Base-by-base conservation (phyloP, 495 filamentous ascomycete species). In the Umbilicaria muhlenbergii region DNA sequence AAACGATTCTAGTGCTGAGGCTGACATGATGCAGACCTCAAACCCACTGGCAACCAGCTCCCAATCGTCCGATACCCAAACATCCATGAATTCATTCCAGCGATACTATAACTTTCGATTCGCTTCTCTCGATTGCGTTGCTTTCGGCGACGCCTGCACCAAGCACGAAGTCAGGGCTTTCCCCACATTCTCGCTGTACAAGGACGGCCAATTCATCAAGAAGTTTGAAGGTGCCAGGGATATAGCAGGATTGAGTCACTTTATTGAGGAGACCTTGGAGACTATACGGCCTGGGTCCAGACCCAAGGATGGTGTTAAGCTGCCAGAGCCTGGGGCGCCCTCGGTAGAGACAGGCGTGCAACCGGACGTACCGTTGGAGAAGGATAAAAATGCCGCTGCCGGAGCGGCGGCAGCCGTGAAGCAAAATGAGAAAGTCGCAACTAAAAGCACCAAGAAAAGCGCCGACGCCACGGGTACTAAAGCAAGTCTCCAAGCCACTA, bases 31-130 rank as follows among this genome's bases (percentile, higher is more conserved):
- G 35, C 45, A 73, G 69, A 94, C 89, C 6, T 91, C 83, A n/a
- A 78, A 83, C 52, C 79, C 84, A 1, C 41, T 78, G 32, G 60
- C 65, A 15, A 57, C 66, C 8, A 61, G 64, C 15, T 50, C 56
- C 11, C 66, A 67, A 51, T 58, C 63, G 18, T 47, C 63, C 14
- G 66, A 67, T 28, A 57, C 62, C 3, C 54, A 71, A 36, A 52
- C 52, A n/a, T 71, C 71, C n/a, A 35, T 74, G 32, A 79, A 81
- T 51, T 70, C 71, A 1, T 82, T 82, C 51, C 70, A 71, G 10
- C 65, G 70, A 32, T 91, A 78, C 58, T 96, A 95, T 59, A 75
- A 93, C 60, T 88, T 96, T 62, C 77, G 84, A 51, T 95, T 96
- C 55, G 91, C 71, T 3, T 70, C 70, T 28, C 57, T 98, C 47